Conservation (phyloP, 2,329 filamentous ascomycete species). For the Dothideomycetes sp. region DNA sequence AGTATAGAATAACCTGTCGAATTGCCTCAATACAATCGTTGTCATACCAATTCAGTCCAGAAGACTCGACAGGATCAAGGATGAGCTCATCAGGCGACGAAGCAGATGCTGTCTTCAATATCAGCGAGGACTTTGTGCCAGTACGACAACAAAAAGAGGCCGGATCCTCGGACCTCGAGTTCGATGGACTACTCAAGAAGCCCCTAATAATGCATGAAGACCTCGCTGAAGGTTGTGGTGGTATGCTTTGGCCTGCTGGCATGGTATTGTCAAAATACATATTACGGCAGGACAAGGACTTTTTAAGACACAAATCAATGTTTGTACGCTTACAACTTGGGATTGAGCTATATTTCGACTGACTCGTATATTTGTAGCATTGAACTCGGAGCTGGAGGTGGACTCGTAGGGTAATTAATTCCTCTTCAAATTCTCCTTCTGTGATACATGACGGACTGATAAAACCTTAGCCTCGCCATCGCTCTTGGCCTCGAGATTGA, state of each 20-base stretch:
- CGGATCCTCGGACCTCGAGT: constrained; percentile 43
- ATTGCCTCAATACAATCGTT: too few relatives aligned
- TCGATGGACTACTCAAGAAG: constrained; percentile 59
- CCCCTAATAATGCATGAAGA: constrained; percentile 76
- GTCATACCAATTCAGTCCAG: too few relatives aligned
- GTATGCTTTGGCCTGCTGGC: constrained; percentile 88
- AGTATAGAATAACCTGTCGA: too few relatives aligned
- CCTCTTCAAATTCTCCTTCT: background rate
- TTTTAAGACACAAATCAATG: constrained; percentile 49
- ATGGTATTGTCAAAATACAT: constrained; percentile 81
- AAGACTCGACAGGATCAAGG: too few relatives aligned
- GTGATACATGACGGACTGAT: background rate
- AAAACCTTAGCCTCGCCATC: constrained; percentile 39
- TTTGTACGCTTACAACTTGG: constrained; percentile 34
- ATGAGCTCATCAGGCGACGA: constrained; percentile 7
- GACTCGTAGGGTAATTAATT: constrained; percentile 61
- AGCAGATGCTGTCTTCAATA: background rate
- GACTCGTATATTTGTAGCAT: constrained; percentile 43
- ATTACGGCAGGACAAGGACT: constrained; percentile 55
- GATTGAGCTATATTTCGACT: constrained; percentile 3
- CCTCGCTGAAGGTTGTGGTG: constrained; percentile 77
- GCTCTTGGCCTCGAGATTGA: constrained; percentile 45
- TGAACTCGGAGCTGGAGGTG: constrained; percentile 85
- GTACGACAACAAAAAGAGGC: constrained; percentile 41
- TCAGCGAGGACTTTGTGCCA: constrained; percentile 47